Base-by-base conservation (phyloP, 768 basidiomycete species). In the Strobilomyces dryophilus region DNA sequence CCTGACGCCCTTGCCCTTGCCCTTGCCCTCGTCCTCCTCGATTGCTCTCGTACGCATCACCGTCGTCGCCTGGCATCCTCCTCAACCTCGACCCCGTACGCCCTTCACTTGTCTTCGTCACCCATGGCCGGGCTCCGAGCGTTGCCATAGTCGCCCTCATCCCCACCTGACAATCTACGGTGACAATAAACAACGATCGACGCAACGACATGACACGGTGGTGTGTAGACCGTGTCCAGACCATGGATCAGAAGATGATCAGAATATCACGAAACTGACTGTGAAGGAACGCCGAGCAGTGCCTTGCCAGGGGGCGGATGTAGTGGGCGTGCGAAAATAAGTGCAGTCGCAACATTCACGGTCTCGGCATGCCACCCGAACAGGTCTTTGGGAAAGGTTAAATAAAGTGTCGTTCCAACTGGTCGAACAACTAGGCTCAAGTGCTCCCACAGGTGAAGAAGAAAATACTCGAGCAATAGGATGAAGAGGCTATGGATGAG, bases 391-490 rank as follows among this genome's bases (percentile, higher is more conserved):
- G 10, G 0, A n/a, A 9, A 7, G 6, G 10, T 17, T 24, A 21
- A 18, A 51, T 66, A 45, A 63, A 6, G 31, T 37, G 17, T 55
- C 17, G 55, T 29, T 29, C 18, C 61, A 99, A 95, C 78, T 99
- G 42, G 83, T 95, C 63, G 95, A 93, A 73, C 89, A 89, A 58
- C 78, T 99, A 82, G 84, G 26, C 75, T 99, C 61, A 97, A 70
- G 95, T 94, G 69, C 98, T 95, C 63, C 90, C 93, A 0, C 94
- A 98, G 65, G 95, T 98, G 56, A 99, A 99, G 77, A 99, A 99
- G 78, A 98, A 98, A 66, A 97, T 95, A 1, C 95, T 95, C 66
- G 97, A 99, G 68, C 95, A 98, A 68, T 98, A 89, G 83, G 89
- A 92, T 49, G 87, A 87, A 49, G 70, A 69, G 3, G 78, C 76